These are phyloP conservation scores for Pisolithus thermaeus DNA, from an alignment of 1,284 basidiomycete species.

Conservation along the genomic window DNA sequence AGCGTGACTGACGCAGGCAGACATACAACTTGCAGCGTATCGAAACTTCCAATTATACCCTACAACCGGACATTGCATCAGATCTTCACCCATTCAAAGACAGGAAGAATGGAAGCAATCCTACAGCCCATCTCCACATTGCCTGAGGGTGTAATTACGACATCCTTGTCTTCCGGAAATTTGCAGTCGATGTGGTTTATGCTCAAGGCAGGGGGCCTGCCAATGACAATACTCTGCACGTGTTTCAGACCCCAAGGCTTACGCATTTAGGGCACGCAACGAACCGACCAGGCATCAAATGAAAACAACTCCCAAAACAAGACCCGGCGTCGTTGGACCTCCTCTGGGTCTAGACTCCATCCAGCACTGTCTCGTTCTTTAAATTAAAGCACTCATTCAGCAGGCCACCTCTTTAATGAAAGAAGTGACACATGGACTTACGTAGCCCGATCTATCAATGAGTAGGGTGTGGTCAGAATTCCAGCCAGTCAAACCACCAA, in stretches of 20 bases:
- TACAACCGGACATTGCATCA: constrained; percentile 15
- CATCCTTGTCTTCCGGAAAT: constrained; percentile 43
- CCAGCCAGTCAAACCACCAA: neutral
- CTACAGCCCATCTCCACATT: constrained; percentile 39
- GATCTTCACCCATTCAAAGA: neutral
- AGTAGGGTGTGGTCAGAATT: neutral
- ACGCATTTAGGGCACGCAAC: constrained; percentile 15
- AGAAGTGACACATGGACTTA: constrained; percentile 25
- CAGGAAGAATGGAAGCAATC: constrained; percentile 15
- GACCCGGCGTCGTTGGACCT: constrained; percentile 42
- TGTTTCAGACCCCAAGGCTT: neutral
- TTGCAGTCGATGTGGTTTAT: constrained; percentile 44
- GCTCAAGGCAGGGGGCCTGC: constrained; percentile 41
- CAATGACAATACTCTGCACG: constrained; percentile 40
- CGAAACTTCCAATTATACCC: constrained; percentile 45
- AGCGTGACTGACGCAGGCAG: constrained; percentile 37
- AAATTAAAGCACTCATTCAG: constrained; percentile 1
- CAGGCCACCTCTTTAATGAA: neutral
- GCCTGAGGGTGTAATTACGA: constrained; percentile 26
- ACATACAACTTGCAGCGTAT: constrained; percentile 41
- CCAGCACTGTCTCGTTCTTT: constrained; percentile 48
- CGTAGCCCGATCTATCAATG: constrained; percentile 43
- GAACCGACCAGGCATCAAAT: constrained; percentile 45
- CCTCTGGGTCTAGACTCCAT: constrained; percentile 44
- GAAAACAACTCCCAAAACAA: constrained; percentile 54